Conservation (phyloP, 2,329 filamentous ascomycete species). For the Alternaria hordeiaustralica region DNA sequence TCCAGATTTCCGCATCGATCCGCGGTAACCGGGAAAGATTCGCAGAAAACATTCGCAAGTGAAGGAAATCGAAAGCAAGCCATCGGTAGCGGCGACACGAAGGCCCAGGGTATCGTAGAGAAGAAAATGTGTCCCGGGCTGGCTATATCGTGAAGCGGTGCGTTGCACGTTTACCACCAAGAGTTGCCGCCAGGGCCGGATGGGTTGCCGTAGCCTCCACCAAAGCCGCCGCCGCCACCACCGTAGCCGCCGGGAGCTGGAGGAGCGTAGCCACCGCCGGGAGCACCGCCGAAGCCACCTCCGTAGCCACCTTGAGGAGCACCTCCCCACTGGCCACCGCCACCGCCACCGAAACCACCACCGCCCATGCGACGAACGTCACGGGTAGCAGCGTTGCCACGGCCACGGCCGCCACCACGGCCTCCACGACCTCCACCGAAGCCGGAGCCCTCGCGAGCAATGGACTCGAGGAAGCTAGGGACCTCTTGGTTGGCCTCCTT, state of each 20-base stretch:
- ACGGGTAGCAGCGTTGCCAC: conserved; percentile 74
- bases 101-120: conserved; percentile 29
- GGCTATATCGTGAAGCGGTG: conserved; percentile 32
- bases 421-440: conserved; percentile 78
- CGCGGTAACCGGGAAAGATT: conserved; percentile 43
- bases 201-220: conserved; percentile 72
- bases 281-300: conserved; percentile 61
- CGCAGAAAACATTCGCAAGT: conserved; percentile 42
- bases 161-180: conserved; percentile 65
- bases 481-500: conserved; percentile 99
- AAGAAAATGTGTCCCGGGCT: conserved; percentile 34
- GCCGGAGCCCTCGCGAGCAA: conserved; percentile 88
- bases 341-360: conserved; percentile 62
- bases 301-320: conserved; percentile 54
- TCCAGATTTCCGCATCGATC: conserved; percentile 50
- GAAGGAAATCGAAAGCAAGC: conserved; percentile 32
- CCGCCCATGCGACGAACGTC: conserved; percentile 75
- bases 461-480: conserved; percentile 91
- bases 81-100: conserved; percentile 26
- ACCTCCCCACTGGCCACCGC: conserved; percentile 48
- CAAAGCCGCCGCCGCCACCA: conserved; percentile 46
- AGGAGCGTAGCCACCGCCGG: conserved; percentile 52
- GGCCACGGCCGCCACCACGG: conserved; percentile 72
- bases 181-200: conserved; percentile 67
- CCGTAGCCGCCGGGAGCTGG: conserved; percentile 56